These are phyloP conservation scores for Senecio squalidus DNA, from an alignment of 140 eudicot species.

Conservation along the genomic window DNA sequence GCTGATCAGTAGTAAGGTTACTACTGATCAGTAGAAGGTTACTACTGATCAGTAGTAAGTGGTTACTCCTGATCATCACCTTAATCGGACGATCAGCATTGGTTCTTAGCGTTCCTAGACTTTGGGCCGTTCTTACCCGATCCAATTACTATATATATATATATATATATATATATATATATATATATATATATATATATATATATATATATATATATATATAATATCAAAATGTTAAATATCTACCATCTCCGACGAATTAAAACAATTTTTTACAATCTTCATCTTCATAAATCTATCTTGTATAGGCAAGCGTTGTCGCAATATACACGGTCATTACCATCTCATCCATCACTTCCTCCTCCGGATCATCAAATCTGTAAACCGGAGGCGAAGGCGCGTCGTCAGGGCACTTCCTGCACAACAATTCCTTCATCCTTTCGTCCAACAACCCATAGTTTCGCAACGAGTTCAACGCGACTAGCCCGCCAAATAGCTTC, in stretches of 20 bases:
- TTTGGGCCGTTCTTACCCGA: no score
- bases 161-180: no score
- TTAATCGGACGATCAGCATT: no score
- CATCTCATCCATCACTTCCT: constrained; percentile 57
- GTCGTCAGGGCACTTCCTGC: constrained; percentile 55
- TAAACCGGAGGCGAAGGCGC: constrained; percentile 82
- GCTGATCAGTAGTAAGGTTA: no score
- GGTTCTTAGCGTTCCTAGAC: no score
- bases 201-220: no score
- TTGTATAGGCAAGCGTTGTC: constrained; percentile 70
- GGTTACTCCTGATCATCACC: no score
- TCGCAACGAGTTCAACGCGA: constrained; percentile 70
- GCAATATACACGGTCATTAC: constrained; percentile 47
- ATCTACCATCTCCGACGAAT: constrained; percentile 69
- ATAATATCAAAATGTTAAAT: no score
- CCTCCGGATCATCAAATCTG: constrained; percentile 80
- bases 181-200: no score
- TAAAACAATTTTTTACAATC: constrained; percentile 79
- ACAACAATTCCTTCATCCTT: constrained; percentile 59
- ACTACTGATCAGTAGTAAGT: no score
- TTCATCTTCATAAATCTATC: constrained; percentile 81
- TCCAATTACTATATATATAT: no score
- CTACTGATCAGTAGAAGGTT: no score
- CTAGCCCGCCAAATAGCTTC: constrained; percentile 77
- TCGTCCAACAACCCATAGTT: constrained; percentile 73